Percentiles rank a stretch among this genome's conserved stretches.
Evolutionary conservation across 2,329 filamentous ascomycete genomes (phyloP).

Genomic region (Botrytis porri): DNA sequence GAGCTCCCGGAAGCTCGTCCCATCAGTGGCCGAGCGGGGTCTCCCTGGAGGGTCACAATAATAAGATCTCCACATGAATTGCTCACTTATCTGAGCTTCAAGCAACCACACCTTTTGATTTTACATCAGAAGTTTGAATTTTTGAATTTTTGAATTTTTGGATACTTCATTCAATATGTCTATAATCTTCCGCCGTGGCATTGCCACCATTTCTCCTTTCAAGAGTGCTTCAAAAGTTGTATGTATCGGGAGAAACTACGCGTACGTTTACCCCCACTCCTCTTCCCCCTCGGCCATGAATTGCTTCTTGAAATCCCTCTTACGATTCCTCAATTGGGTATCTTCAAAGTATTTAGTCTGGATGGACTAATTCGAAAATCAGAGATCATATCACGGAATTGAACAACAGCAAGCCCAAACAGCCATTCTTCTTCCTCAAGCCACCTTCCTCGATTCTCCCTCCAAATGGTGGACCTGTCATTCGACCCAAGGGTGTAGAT

Average conservation of each 20-base stretch:
- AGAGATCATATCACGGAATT: constrained; percentile 94
- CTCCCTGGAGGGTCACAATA: not conserved
- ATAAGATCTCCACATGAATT: constrained; percentile 3
- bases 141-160: not conserved
- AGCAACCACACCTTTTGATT: not conserved
- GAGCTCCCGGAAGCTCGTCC: constrained; percentile 2
- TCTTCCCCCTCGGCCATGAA: constrained; percentile 7
- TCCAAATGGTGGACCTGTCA: constrained; percentile 72
- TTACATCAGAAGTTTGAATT: not conserved
- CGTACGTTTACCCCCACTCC: constrained; percentile 53
- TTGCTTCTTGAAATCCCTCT: constrained; percentile 11
- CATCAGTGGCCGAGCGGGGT: not conserved
- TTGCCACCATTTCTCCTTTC: constrained; percentile 44
- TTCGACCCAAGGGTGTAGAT: constrained; percentile 77
- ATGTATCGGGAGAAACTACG: constrained; percentile 95
- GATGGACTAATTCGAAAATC: not conserved
- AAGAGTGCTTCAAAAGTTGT: constrained; percentile 57
- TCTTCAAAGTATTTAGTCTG: not conserved
- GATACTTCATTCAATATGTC: constrained; percentile 30
- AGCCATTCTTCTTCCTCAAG: constrained; percentile 99
- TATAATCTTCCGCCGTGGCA: constrained; percentile 34
- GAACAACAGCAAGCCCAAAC: constrained; percentile 80
- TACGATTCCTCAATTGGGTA: constrained; percentile 11
- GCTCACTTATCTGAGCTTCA: not conserved
- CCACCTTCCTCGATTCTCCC: constrained; percentile 81